A percentile compares a stretch with the other conserved stretches of the same genome.
Conservation (phyloP, 495 filamentous ascomycete species). For the Achaetomiella virescens region DNA sequence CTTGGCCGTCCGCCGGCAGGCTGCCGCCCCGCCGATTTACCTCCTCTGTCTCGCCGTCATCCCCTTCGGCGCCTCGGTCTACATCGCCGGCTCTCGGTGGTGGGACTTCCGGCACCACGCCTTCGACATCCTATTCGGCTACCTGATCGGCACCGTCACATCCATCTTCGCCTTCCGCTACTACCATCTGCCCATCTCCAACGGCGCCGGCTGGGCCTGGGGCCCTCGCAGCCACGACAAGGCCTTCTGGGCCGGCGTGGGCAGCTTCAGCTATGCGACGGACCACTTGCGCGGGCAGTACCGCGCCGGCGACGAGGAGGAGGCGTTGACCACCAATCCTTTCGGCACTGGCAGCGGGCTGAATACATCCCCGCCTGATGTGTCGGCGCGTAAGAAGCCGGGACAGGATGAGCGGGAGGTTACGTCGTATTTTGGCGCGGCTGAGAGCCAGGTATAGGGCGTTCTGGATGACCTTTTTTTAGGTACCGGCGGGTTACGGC, state of each 20-base stretch:
- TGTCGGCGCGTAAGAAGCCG: slow-evolving; percentile 12
- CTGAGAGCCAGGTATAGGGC: neutral
- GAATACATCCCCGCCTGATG: neutral
- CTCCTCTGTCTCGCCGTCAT: slow-evolving; percentile 63
- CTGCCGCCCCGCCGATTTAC: slow-evolving; percentile 63
- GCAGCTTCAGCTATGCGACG: slow-evolving; percentile 46
- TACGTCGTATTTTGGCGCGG: slow-evolving; percentile 10
- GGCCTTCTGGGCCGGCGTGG: slow-evolving; percentile 57
- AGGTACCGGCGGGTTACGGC: neutral
- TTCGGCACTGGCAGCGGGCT: slow-evolving; percentile 16
- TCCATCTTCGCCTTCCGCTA: slow-evolving; percentile 49
- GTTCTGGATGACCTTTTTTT: neutral
- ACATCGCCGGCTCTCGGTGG: slow-evolving; percentile 54
- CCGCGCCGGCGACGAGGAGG: slow-evolving; percentile 32
- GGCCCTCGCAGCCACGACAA: slow-evolving; percentile 46
- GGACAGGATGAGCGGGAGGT: slow-evolving; percentile 10
- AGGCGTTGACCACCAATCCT: slow-evolving; percentile 17
- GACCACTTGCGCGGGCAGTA: slow-evolving; percentile 32
- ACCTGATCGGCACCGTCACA: slow-evolving; percentile 51
- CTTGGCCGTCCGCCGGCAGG: slow-evolving; percentile 50
- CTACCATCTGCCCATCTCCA: slow-evolving; percentile 59
- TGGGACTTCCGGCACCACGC: slow-evolving; percentile 85
- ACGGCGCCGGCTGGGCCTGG: slow-evolving; percentile 55
- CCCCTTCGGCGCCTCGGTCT: slow-evolving; percentile 50
- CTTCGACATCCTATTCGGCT: slow-evolving; percentile 81